A percentile compares a stretch with the other conserved stretches of the same genome.
These are phyloP conservation scores for Blastobotrys muscicola DNA, from an alignment of 805 yeast genomes.

Conservation along the genomic window DNA sequence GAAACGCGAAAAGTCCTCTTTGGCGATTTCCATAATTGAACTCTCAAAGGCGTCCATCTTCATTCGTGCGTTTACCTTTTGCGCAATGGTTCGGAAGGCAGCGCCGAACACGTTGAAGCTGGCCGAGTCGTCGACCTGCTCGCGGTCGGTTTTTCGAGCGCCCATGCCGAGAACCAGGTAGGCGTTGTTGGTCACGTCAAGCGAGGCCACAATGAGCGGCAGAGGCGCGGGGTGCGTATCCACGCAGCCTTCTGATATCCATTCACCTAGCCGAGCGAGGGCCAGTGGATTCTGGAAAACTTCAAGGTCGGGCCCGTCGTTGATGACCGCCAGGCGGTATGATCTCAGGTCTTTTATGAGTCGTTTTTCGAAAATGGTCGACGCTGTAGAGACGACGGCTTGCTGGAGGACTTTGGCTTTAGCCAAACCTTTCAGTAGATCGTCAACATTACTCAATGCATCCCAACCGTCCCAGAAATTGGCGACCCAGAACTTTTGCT, in stretches of 20 bases:
- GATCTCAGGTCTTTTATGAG: slow-evolving; percentile 68
- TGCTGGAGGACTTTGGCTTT: slow-evolving; percentile 79
- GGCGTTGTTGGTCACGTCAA: slow-evolving; percentile 63
- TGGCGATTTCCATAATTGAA: slow-evolving; percentile 79
- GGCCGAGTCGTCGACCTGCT: slow-evolving; percentile 25
- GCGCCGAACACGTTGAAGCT: slow-evolving; percentile 70
- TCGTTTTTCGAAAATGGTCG: slow-evolving; percentile 77
- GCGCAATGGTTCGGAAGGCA: slow-evolving; percentile 85
- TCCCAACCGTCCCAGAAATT: slow-evolving; percentile 69
- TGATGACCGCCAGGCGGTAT: slow-evolving; percentile 77
- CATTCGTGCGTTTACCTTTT: slow-evolving; percentile 75
- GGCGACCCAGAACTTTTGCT: slow-evolving; percentile 61
- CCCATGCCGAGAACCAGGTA: slow-evolving; percentile 86
- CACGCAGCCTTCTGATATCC: slow-evolving; percentile 85
- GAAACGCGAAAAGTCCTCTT: slow-evolving; percentile 82
- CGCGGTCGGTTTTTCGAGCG: slow-evolving; percentile 55
- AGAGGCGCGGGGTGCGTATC: slow-evolving; percentile 57
- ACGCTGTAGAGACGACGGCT: slow-evolving; percentile 78
- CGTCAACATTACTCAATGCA: slow-evolving; percentile 43
- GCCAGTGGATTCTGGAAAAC: slow-evolving; percentile 82
- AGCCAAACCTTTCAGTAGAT: slow-evolving; percentile 60
- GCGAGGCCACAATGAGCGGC: slow-evolving; percentile 80
- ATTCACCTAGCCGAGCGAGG: slow-evolving; percentile 70
- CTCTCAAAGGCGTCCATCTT: slow-evolving; percentile 93
- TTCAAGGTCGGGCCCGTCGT: slow-evolving; percentile 76